A percentile compares a stretch with the other conserved stretches of the same genome.
Evolutionary conservation across 2,329 filamentous ascomycete genomes (phyloP).

Genomic region (Apiospora malaysiana): DNA sequence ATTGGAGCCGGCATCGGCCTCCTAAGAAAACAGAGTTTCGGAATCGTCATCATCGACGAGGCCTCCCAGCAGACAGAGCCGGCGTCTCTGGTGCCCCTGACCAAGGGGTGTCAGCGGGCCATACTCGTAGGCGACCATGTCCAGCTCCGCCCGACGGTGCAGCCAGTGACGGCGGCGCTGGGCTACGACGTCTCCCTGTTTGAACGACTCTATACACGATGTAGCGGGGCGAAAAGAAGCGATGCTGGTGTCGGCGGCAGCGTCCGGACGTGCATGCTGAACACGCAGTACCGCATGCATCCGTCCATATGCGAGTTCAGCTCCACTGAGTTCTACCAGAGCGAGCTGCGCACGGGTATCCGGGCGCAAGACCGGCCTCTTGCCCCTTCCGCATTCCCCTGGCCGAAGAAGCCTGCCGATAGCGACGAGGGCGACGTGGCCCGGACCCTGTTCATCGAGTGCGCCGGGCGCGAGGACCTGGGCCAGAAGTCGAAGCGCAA

Average conservation of each 20-base stretch:
- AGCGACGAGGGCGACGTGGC: constrained; percentile 26
- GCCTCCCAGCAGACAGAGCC: constrained; percentile 54
- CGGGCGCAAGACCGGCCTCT: constrained; percentile 31
- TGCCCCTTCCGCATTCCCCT: constrained; percentile 30
- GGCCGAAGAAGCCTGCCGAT: not conserved
- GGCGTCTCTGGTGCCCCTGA: constrained; percentile 45
- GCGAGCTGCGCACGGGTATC: constrained; percentile 42
- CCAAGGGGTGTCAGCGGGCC: constrained; percentile 49
- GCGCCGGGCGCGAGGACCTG: constrained; percentile 41
- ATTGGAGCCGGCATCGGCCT: constrained; percentile 48
- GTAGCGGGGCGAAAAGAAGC: too few relatives aligned
- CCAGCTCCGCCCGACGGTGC: constrained; percentile 50
- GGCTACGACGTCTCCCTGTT: constrained; percentile 51
- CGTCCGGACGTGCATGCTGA: constrained; percentile 44
- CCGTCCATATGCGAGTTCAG: constrained; percentile 45
- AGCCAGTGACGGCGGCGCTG: constrained; percentile 40
- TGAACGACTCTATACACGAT: constrained; percentile 44
- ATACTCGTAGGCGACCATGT: constrained; percentile 54
- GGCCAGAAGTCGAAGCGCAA: constrained; percentile 48
- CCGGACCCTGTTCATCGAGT: constrained; percentile 43
- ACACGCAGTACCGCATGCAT: constrained; percentile 53
- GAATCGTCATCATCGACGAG: constrained; percentile 51
- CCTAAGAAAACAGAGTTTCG: constrained; percentile 42
- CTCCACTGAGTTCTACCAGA: constrained; percentile 47
- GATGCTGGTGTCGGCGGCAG: constrained; percentile 17